phyloP scores from a whole-genome alignment of 192 early-diverging fungal species.

The Radiomyces spectabilis region DNA sequence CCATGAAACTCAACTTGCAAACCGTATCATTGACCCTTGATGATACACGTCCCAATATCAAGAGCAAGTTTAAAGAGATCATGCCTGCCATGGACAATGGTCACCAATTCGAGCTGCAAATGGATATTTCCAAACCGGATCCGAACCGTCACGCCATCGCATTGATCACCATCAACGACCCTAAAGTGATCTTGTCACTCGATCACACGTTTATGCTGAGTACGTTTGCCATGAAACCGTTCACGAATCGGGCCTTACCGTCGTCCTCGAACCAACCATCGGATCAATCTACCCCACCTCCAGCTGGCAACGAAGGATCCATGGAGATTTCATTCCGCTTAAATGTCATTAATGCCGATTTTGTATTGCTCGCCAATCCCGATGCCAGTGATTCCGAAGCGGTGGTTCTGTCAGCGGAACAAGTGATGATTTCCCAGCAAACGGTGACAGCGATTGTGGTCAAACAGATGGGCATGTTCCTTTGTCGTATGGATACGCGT shows the following conservation, averaged over 20 bases:
- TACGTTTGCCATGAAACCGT: constrained; percentile 68
- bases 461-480: constrained; percentile 80
- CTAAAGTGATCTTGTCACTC: constrained; percentile 76
- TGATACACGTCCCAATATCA: constrained; percentile 71
- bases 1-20: constrained; percentile 62
- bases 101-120: constrained; percentile 52
- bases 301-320: not conserved
- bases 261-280: too few species aligned
- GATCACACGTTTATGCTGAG: constrained; percentile 79
- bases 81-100: constrained; percentile 57
- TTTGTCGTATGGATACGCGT: constrained; percentile 84
- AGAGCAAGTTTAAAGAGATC: constrained; percentile 79
- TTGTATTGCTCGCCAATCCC: constrained; percentile 79
- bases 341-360: constrained; percentile 73
- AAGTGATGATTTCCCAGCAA: constrained; percentile 76
- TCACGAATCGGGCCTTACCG: constrained; percentile 9
- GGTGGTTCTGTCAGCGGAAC: constrained; percentile 74
- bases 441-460: constrained; percentile 65
- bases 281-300: too few species aligned
- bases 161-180: constrained; percentile 71
- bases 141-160: constrained; percentile 44
- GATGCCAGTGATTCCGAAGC: constrained; percentile 69
- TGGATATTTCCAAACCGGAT: constrained; percentile 32
- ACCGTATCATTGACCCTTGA: constrained; percentile 65
- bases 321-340: constrained; percentile 62